Evolutionary conservation across 2,329 filamentous ascomycete genomes (phyloP).

Genomic region (Penicillium occitanis): DNA sequence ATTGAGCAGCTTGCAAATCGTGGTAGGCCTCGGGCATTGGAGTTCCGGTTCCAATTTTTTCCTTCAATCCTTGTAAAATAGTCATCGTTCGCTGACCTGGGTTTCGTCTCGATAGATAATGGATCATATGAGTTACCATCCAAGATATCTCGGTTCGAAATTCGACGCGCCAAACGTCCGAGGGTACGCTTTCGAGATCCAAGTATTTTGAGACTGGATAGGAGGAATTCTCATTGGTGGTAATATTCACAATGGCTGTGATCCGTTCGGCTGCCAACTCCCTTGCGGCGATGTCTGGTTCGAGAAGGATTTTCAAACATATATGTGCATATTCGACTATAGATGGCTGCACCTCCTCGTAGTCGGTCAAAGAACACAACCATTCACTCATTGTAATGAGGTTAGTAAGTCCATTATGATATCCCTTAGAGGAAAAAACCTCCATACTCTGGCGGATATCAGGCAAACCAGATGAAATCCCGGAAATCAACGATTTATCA

Average conservation of each 20-base stretch:
- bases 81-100: not conserved
- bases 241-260: slow-evolving; percentile 7
- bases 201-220: not conserved
- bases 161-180: not conserved
- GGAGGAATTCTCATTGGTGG: too few species aligned
- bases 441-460: not conserved
- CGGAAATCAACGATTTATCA: slow-evolving; percentile 9
- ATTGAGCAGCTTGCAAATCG: not conserved
- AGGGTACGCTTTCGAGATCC: slow-evolving; percentile 5
- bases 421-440: not conserved
- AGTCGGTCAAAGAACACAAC: slow-evolving; percentile 16
- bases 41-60: not conserved
- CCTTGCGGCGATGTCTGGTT: not conserved
- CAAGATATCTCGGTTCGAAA: slow-evolving; percentile 13
- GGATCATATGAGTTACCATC: slow-evolving; percentile 8
- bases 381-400: slow-evolving; percentile 13
- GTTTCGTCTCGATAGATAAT: not conserved
- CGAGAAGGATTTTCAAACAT: slow-evolving; percentile 5
- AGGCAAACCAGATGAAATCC: slow-evolving; percentile 3
- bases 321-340: slow-evolving; percentile 16
- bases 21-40: not conserved
- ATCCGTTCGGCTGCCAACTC: slow-evolving; percentile 1
- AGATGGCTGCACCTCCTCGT: slow-evolving; percentile 2
- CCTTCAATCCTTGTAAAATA: not conserved
- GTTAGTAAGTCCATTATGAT: not conserved